phyloP scores from a whole-genome alignment of 2,329 filamentous ascomycete genomes.

The Pseudogymnoascus sp. region DNA sequence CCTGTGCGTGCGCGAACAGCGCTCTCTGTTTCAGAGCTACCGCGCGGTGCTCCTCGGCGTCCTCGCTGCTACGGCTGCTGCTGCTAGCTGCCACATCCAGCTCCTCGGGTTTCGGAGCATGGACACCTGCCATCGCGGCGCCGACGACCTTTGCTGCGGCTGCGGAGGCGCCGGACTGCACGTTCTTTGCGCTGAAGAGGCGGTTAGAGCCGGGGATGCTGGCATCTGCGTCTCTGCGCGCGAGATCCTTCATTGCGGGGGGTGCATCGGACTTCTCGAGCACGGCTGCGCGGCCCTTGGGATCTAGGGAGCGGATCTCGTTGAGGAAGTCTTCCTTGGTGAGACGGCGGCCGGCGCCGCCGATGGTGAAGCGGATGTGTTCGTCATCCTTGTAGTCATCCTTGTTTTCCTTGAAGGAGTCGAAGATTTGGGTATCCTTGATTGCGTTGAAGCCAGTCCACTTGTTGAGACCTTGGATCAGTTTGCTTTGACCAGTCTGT shows the following conservation, averaged over 20 bases:
- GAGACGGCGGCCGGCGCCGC: conserved; percentile 63
- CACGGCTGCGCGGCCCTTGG: conserved; percentile 41
- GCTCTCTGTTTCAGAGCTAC: background rate
- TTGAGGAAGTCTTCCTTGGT: conserved; percentile 73
- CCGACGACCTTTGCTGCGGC: conserved; percentile 15
- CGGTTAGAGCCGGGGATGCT: conserved; percentile 20
- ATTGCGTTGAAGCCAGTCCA: conserved; percentile 22
- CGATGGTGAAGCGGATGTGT: conserved; percentile 68
- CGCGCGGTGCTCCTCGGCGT: background rate
- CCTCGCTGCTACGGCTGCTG: background rate
- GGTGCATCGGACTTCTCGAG: conserved; percentile 23
- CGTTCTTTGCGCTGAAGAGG: conserved; percentile 32
- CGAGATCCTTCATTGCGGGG: conserved; percentile 24
- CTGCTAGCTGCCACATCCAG: background rate
- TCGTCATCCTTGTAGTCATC: conserved; percentile 57
- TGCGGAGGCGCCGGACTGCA: conserved; percentile 13
- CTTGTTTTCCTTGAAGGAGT: conserved; percentile 18
- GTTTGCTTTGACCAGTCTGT: conserved; percentile 10
- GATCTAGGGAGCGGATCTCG: conserved; percentile 65
- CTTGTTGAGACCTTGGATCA: conserved; percentile 12
- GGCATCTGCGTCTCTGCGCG: conserved; percentile 23
- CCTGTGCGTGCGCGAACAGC: conserved; percentile 32
- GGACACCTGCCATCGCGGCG: conserved; percentile 19
- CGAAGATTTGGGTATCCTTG: conserved; percentile 12
- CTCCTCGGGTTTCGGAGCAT: background rate